Conservation (phyloP, 164 flowering plant genomes). For the Saururus chinensis region DNA sequence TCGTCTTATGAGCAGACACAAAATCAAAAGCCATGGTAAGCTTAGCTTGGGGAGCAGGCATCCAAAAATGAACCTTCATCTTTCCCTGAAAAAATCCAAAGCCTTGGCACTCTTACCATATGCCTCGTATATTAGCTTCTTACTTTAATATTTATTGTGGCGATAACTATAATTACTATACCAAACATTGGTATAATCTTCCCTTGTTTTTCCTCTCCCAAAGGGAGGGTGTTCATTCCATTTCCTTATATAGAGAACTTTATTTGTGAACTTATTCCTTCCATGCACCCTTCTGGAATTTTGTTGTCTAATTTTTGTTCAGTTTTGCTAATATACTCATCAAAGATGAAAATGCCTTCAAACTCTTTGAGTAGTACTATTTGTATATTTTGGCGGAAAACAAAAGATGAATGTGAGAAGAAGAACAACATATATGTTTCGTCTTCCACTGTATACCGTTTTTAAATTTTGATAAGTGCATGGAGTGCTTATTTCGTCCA, state of each 20-base stretch:
- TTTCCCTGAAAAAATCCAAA: not conserved
- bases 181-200: not conserved
- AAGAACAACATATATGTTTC: too few relatives aligned
- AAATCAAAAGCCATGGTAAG: constrained; percentile 55
- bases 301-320: not conserved
- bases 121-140: not conserved
- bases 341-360: too few relatives aligned
- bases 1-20: constrained; percentile 27
- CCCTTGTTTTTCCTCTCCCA: constrained; percentile 11
- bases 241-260: not conserved
- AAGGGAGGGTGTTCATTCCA: constrained; percentile 6
- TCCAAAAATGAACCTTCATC: not conserved
- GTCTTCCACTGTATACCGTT: too few relatives aligned
- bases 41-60: constrained; percentile 18
- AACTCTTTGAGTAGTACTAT: too few relatives aligned
- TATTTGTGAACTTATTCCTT: not conserved
- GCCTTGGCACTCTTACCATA: not conserved
- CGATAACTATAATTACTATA: not conserved
- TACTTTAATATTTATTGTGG: not conserved
- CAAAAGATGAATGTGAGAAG: too few relatives aligned
- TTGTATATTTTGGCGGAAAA: too few relatives aligned
- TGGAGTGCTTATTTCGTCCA: not conserved
- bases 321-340: not conserved
- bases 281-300: not conserved
- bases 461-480: too few relatives aligned